These are phyloP conservation scores for Nicotiana sylvestris DNA, from an alignment of 257 asterid species.

Conservation along the genomic window DNA sequence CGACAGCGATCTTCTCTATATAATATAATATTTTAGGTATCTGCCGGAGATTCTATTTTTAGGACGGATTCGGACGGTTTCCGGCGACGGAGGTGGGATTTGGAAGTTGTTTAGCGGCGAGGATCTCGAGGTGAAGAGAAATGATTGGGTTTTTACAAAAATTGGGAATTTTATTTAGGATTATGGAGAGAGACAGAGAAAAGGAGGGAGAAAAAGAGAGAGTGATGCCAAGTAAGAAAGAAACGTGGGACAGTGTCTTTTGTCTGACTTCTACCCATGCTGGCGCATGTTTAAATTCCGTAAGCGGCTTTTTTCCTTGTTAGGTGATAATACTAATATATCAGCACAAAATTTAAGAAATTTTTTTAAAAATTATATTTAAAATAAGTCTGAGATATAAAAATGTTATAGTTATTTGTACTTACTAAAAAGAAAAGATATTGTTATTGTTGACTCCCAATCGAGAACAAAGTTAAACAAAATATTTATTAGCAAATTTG, in stretches of 20 bases:
- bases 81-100: slow-evolving; percentile 12
- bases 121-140: not conserved
- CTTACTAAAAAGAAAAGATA: too few species aligned
- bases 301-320: not conserved
- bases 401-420: too few species aligned
- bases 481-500: too few species aligned
- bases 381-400: too few species aligned
- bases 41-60: not conserved
- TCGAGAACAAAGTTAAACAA: too few species aligned
- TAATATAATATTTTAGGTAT: not conserved
- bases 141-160: not conserved
- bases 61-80: not conserved
- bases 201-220: slow-evolving; percentile 2
- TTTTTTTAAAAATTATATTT: too few species aligned
- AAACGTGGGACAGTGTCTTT: slow-evolving; percentile 13
- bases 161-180: not conserved
- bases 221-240: slow-evolving; percentile 10
- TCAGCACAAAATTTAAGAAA: too few species aligned
- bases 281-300: not conserved
- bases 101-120: slow-evolving; percentile 1
- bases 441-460: too few species aligned
- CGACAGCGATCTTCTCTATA: not conserved
- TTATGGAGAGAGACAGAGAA: slow-evolving; percentile 6
- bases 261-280: not conserved
- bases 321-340: too few species aligned